Evolutionary conservation across 495 filamentous ascomycete species (phyloP), one percentile per base, ranked within the genome.

Genomic region (Xylaria bambusicola): DNA sequence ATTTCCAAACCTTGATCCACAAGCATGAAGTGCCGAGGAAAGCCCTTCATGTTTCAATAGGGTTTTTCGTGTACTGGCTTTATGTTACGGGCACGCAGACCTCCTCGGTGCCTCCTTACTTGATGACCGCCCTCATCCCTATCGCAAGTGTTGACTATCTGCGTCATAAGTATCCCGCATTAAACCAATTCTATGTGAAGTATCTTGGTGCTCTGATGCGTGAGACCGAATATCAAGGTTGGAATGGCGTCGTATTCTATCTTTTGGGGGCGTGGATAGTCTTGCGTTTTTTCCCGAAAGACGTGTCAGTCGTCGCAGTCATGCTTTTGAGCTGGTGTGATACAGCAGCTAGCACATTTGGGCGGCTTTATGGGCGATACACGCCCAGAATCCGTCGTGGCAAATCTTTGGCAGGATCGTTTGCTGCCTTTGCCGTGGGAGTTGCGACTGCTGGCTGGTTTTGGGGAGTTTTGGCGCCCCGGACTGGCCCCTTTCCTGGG

Each of bases 231-330:
- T 96, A 92, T 53, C 77, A 83, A 15, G 90, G 90, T 33, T 98
- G 88, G 78, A 99, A 99, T 69, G 94, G 94, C 40, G 93, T 97
- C 52, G 93, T 99, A 55, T 97, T 89, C 82, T 99, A 97, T 67
- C 83, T 99, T 6, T 82, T 96, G 10, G 94, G 94, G 13, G 87
- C 92, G 20, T 97, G 91, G 80, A 81, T 84, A 17, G 92, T 90
- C 23, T 81, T 99, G 41, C 81, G 84, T 56, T 92, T 91, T 73
- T 93, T 92, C 71, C 92, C 92, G 24, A 98, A 97, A 72, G 94
- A 99, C 63, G 83, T 98, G n/a, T 91, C 87, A 2, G 86, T 96
- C 8, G 87, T 99, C 79, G 84, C 87, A 21, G 86, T 97, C 13
- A 77, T 98, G 58, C 81, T 99, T 49, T 82, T 99, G 7, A 93